Evolutionary conservation across 345 rosid genomes (phyloP), one percentile per base, ranked within the genome.

Genomic region (Eutrema yunnanense): DNA sequence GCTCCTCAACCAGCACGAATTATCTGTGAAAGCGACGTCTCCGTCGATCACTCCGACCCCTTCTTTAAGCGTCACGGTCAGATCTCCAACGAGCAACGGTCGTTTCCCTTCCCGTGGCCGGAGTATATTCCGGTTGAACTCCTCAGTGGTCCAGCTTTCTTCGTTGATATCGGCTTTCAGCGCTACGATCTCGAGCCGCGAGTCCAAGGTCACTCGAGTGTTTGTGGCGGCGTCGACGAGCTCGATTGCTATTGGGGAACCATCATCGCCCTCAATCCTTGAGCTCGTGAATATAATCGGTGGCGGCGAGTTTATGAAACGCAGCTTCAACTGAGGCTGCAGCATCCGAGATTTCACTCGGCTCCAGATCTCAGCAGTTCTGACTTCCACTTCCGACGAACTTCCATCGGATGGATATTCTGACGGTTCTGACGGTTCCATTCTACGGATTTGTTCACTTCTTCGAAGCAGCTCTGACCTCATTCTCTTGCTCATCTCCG

Each of bases 71-170:
- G 69, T 73, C 33, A 86, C 11, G 9, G 14, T 78, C 16, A 70
- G 80, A 11, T 88, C 88, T 38, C 96, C 96, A 0, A 82, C 77
- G 48, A 89, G 68, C 55, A 89, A 30, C 0, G 96, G 89, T 78
- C 81, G 81, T 57, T 66, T 77, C 4, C 90, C 92, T 8, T 82
- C 82, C 43, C 90, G 73, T 78, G 85, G 68, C 0, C 81, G 77
- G 10, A 86, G 66, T 46, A 89, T 54, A 8, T 30, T 81, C 30
- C 79, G 76, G 30, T 26, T 52, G 78, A 89, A 88, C 10, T 81
- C 84, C 2, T 12, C 50, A 6, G 82, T 67, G 0, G 73, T 55
- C 90, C 82, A 88, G 53, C 77, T 49, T 33, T 85, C 87, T 37
- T 13, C 41, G 16, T 78, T 76, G 12, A 87, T 84, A 54, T 89